Base-by-base conservation (phyloP, 2,329 filamentous ascomycete genomes). In the Polychaeton citri region DNA sequence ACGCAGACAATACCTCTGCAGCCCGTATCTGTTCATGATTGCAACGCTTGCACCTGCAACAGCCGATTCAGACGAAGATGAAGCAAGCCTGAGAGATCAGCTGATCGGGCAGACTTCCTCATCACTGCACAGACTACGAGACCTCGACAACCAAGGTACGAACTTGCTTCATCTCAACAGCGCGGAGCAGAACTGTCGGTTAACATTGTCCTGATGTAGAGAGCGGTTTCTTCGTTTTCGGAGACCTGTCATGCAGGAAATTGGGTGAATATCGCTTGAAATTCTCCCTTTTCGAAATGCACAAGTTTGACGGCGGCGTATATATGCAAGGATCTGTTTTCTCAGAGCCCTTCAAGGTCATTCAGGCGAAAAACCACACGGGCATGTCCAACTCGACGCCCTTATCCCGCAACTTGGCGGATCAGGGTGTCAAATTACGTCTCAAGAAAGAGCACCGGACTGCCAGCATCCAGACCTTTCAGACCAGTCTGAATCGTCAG, bases 211-310 rank as follows among this genome's bases (percentile, higher is more conserved):
- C 24, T 21, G 16, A 34, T 41, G n/a, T 40, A 63, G 83, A 90
- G 57, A 81, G 81, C 8, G 84, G 79, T 1, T 92, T 86, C 61
- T 93, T 93, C 51, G 79, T 93, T n/a, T 93, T 92, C 58, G 81
- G 81, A 4, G 85, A 94, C 57, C 66, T 94, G 16, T 90, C 83
- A 0, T 76, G 88, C 41, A 80, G 80, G 52, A 66, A 76, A 17
- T 74, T 81, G 48, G 86, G 86, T 19, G 68, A 65, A 15, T 88
- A 77, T 53, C 69, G 78, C 21, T 68, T 94, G 26, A 72, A 76
- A 37, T 93, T 94, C 54, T 79, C 74, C 33, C 67, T 93, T 10
- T 87, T 80, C 57, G 81, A 87, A 55, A 74, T 83, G 61, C 66
- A 63, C 47, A 73, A 71, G 67, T 74, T 57, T 47, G 66, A 55